Evolutionary conservation across 179 eudicot species (phyloP).

Genomic region (Silene noctiflora): DNA sequence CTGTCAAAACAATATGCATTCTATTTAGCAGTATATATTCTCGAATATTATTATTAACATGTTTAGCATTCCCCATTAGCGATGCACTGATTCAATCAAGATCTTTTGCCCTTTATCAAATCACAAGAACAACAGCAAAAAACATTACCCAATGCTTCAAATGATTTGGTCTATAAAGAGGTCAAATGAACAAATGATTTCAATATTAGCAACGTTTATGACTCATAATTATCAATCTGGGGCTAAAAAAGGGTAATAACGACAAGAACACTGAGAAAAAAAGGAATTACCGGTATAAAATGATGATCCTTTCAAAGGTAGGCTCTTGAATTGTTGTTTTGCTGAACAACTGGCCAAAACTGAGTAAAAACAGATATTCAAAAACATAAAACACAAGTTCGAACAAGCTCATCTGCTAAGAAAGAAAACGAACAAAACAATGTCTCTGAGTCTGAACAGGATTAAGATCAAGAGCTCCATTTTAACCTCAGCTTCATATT

Average conservation of each 20-base stretch:
- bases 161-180: not conserved
- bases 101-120: not conserved
- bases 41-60: not conserved
- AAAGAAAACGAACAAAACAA: not conserved
- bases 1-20: not conserved
- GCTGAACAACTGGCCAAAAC: conserved; percentile 54
- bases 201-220: not conserved
- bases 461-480: not conserved
- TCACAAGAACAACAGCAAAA: not conserved
- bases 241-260: not conserved
- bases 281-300: conserved; percentile 64
- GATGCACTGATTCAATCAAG: not conserved
- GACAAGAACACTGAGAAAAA: conserved; percentile 3
- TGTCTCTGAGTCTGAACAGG: not conserved
- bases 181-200: not conserved
- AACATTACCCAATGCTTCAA: not conserved
- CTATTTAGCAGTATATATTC: not conserved
- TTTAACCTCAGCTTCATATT: conserved; percentile 35
- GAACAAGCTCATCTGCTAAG: not conserved
- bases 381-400: not conserved
- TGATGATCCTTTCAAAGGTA: conserved; percentile 90
- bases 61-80: not conserved
- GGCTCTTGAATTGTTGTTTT: conserved; percentile 91
- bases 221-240: not conserved
- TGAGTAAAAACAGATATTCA: conserved; percentile 33